Percentiles rank a stretch among this genome's conserved stretches.
Evolutionary conservation across 2,329 filamentous ascomycete species (phyloP).

Genomic region (Rutstroemia sp.): DNA sequence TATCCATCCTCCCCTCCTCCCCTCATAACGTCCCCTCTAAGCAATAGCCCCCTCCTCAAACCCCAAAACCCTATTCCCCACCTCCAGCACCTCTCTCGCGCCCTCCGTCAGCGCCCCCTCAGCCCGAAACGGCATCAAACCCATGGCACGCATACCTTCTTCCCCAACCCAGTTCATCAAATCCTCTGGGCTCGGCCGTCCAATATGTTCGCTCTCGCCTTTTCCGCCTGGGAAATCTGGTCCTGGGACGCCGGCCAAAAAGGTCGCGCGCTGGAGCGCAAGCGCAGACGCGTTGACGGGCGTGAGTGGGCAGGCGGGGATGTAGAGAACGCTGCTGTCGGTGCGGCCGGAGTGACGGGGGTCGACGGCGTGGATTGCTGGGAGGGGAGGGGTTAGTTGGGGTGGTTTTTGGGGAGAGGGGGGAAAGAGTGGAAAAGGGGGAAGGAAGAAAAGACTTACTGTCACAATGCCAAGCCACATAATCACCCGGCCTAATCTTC

Average conservation of each 20-base stretch:
- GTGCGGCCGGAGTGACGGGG: constrained; percentile 60
- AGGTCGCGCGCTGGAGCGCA: constrained; percentile 62
- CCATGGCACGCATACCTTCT: constrained; percentile 50
- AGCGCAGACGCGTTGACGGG: constrained; percentile 66
- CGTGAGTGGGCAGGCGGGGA: constrained; percentile 78
- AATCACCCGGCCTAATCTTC: constrained; percentile 57
- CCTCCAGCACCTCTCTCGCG: neutral
- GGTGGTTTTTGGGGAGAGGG: too few relatives aligned
- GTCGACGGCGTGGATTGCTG: constrained; percentile 65
- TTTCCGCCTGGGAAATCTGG: constrained; percentile 66
- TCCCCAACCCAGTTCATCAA: constrained; percentile 38
- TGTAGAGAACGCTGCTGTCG: constrained; percentile 84
- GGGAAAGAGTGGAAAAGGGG: neutral
- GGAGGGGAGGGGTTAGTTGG: neutral
- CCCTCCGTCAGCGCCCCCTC: neutral
- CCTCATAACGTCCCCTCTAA: too few relatives aligned
- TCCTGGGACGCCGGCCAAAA: constrained; percentile 57
- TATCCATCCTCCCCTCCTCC: too few relatives aligned
- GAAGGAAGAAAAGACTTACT: constrained; percentile 1
- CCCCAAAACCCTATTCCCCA: neutral
- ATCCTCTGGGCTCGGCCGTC: constrained; percentile 30
- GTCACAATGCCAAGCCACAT: constrained; percentile 55
- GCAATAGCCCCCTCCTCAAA: neutral
- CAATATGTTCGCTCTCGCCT: constrained; percentile 53
- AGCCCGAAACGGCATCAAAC: constrained; percentile 38